These are phyloP conservation scores for Pelargonium cotyledonis DNA, from an alignment of 441 rosid genomes.

Conservation along the genomic window DNA sequence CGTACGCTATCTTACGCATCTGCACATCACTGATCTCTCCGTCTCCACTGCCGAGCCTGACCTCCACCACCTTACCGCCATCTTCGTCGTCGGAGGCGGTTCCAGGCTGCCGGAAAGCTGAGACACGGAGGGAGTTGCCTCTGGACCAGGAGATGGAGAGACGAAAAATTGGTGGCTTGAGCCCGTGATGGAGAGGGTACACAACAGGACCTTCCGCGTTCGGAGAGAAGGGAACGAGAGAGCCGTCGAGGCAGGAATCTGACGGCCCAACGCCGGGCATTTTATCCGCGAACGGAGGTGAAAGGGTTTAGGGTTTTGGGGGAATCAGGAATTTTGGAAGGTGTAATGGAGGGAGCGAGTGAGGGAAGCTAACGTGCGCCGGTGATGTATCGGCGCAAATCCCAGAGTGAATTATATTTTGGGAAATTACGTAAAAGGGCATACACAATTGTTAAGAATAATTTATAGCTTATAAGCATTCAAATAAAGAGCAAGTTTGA, in stretches of 20 bases:
- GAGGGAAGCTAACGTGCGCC: too few species aligned
- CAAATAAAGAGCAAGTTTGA: too few species aligned
- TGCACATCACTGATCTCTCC: conserved; percentile 55
- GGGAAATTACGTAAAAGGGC: too few species aligned
- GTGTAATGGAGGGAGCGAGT: too few species aligned
- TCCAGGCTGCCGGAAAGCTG: conserved; percentile 27
- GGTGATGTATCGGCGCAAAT: too few species aligned
- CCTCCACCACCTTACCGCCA: conserved; percentile 73
- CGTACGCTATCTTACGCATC: conserved; percentile 79
- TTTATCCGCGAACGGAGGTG: not conserved
- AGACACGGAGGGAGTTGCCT: conserved; percentile 77
- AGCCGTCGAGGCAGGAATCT: conserved; percentile 27
- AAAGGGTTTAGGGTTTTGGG: too few species aligned
- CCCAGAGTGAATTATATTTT: too few species aligned
- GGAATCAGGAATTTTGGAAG: too few species aligned
- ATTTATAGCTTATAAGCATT: too few species aligned
- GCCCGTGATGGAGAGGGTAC: conserved; percentile 57
- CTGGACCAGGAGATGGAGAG: conserved; percentile 79
- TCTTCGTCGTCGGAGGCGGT: conserved; percentile 26
- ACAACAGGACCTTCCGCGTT: conserved; percentile 32
- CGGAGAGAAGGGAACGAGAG: conserved; percentile 36
- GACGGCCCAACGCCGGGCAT: conserved; percentile 48
- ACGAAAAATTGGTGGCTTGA: conserved; percentile 58
- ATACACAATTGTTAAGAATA: too few species aligned
- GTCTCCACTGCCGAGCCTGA: conserved; percentile 54